Percentiles rank a stretch among this genome's conserved stretches.
phyloP scores from a whole-genome alignment of 2,329 filamentous ascomycete species.

The Talaromyces pinophilus region DNA sequence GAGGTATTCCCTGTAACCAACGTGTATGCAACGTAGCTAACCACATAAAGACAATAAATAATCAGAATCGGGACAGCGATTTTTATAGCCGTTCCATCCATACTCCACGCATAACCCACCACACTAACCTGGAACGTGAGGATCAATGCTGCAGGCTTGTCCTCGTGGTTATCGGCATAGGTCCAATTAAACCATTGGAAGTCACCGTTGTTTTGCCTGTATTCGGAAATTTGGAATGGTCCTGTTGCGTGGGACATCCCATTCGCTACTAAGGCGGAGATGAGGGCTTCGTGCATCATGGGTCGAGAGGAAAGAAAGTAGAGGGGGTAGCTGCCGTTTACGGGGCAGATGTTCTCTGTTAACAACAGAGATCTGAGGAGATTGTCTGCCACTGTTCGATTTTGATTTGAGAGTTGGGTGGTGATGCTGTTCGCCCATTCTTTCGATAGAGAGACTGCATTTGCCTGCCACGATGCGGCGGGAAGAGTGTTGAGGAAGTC shows the following conservation, averaged over 20 bases:
- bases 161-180: not conserved
- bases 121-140: conserved; percentile 2
- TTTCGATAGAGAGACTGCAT: conserved; percentile 10
- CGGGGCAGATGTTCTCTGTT: conserved; percentile 19
- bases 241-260: conserved; percentile 18
- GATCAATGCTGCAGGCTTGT: not conserved
- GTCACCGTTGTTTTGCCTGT: not conserved
- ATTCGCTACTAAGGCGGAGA: conserved; percentile 14
- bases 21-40: conserved; percentile 9
- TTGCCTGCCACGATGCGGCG: not conserved
- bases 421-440: conserved; percentile 20
- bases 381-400: conserved; percentile 21
- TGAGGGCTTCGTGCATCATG: conserved; percentile 21
- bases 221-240: not conserved
- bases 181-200: not conserved
- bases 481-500: not conserved
- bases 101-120: conserved; percentile 21
- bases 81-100: conserved; percentile 20
- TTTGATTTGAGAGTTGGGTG: conserved; percentile 3
- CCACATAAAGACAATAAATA: conserved; percentile 17
- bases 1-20: conserved; percentile 1
- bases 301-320: not conserved
- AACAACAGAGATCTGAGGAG: conserved; percentile 12
- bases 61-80: conserved; percentile 18
- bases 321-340: not conserved